Evolutionary conservation across 2,329 filamentous ascomycete species (phyloP), one percentile per base, ranked within the genome.

Genomic region (Fusarium avenaceum): DNA sequence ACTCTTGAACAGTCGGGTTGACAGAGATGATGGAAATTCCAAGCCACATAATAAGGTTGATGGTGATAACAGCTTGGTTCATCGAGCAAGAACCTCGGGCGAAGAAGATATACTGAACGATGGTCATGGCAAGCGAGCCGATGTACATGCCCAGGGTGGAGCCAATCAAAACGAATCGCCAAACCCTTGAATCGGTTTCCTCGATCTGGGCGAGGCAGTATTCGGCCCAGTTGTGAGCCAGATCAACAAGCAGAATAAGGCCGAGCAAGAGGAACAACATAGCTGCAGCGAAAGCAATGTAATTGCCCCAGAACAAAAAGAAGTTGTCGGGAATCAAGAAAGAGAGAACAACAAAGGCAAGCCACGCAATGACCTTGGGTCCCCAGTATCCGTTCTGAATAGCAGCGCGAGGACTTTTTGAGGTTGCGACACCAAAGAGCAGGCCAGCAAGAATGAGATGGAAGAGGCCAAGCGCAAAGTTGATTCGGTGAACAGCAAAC

Each of bases 371-470:
- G 60, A 99, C 86, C 82, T 99, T 99, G 45, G 96, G 96, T 3
- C 94, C 96, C 96, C 96, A 99, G 80, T 93, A 99, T n/a, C 95
- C 96, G 81, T 99, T 99, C 77, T 99, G 96, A 54, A 99, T 87
- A 19, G 89, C 87, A 3, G 96, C 94, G 69, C 96, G 91, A 44
- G 92, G 91, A 77, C 97, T 92, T 79, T 92, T 96, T 24, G 94
- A 96, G 47, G 90, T 93, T 53, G 88, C 89, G 51, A 99, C 94
- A 51, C 96, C 96, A 56, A 98, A 85, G 44, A 99, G 86, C 63
- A 97, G 85, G 48, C 93, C 82, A 6, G 93, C 94, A 72, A 98
- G 88, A 67, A 97, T 85, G 46, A 96, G 85, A 80, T 99, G 96
- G 82, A 99, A 97, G 53, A 97, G 84, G 32, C 94, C 96, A 55